Base-by-base conservation (phyloP, 2,329 filamentous ascomycete species). In the Fusarium concolor region DNA sequence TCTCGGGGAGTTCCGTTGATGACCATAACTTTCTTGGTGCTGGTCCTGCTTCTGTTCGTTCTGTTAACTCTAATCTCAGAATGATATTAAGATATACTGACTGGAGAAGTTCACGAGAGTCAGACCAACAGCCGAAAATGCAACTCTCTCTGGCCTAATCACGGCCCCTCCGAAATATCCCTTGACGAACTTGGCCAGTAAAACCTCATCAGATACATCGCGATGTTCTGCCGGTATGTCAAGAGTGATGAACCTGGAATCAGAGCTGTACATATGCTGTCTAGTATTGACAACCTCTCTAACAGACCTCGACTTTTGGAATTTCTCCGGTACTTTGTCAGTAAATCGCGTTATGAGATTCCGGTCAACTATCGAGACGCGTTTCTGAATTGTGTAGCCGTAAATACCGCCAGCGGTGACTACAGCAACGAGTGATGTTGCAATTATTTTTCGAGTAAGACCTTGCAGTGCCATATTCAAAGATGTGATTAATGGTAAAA, bases 131-230 rank as follows among this genome's bases (percentile, higher is more conserved):
- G 45, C 58, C 39, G 66, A 60, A 2, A 76, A 56, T 0, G 55
- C 44, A 6, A 60, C 33, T 10, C 72, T 62, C 47, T 78, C 77
- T 0, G 70, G 73, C 1, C 60, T 66, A 38, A 78, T 67, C 1
- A 78, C 76, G 1, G 66, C 46, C 0, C 76, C 76, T 6, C 74
- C 76, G 46, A 78, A 78, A 28, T 75, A 78, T 0, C 71, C 75
- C 14, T 65, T 74, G 2, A 75, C 51, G 11, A 78, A 77, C 2
- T 64, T 68, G 1, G 76, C 71, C 24, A 78, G 57, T 8, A 78
- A 43, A 4, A 44, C 52, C 29, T 77, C 72, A 35, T 78, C 76
- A 3, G 71, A 64, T 2, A 74, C 37, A 14, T 53, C 4, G 2
- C 39, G 35, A 18, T 66, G 57, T 9, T 59, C 45, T 2, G 51